Evolutionary conservation across 2,329 filamentous ascomycete species (phyloP).

Genomic region (Fusarium xyrophilum): DNA sequence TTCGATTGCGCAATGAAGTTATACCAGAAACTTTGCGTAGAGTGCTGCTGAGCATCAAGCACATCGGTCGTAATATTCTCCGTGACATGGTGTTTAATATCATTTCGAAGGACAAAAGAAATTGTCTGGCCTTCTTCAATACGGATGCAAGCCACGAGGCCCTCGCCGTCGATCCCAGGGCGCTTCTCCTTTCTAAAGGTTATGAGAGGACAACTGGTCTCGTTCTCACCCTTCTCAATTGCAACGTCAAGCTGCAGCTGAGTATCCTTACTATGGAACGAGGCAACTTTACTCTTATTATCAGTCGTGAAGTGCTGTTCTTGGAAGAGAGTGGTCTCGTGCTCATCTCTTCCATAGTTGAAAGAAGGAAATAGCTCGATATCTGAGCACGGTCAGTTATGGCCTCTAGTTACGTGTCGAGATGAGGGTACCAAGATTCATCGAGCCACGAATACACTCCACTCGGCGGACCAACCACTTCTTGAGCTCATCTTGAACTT

Average conservation of each 20-base stretch:
- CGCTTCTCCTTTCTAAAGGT: conserved; percentile 61
- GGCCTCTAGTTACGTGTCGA: not conserved
- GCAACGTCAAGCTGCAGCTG: conserved; percentile 73
- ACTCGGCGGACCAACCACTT: conserved; percentile 74
- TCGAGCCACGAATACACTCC: conserved; percentile 72
- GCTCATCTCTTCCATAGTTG: conserved; percentile 70
- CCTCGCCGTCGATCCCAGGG: conserved; percentile 64
- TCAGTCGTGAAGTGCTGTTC: conserved; percentile 49
- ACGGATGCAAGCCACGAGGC: conserved; percentile 65
- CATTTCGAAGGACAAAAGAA: conserved; percentile 72
- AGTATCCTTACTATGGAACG: conserved; percentile 65
- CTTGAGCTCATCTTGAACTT: conserved; percentile 68
- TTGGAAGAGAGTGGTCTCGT: conserved; percentile 64
- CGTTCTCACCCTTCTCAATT: conserved; percentile 61
- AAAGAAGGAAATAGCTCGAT: conserved; percentile 77
- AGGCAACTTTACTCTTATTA: conserved; percentile 63
- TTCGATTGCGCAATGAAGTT: conserved; percentile 74
- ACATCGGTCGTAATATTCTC: conserved; percentile 63
- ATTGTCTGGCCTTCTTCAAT: conserved; percentile 72
- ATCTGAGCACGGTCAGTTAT: conserved; percentile 49
- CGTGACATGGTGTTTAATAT: conserved; percentile 64
- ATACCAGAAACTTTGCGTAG: conserved; percentile 75
- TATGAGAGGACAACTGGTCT: conserved; percentile 57
- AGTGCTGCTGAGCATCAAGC: conserved; percentile 69
- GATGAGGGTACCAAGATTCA: conserved; percentile 60